phyloP scores from a whole-genome alignment of 2,329 filamentous ascomycete species.

The Botrytis pseudocinerea region DNA sequence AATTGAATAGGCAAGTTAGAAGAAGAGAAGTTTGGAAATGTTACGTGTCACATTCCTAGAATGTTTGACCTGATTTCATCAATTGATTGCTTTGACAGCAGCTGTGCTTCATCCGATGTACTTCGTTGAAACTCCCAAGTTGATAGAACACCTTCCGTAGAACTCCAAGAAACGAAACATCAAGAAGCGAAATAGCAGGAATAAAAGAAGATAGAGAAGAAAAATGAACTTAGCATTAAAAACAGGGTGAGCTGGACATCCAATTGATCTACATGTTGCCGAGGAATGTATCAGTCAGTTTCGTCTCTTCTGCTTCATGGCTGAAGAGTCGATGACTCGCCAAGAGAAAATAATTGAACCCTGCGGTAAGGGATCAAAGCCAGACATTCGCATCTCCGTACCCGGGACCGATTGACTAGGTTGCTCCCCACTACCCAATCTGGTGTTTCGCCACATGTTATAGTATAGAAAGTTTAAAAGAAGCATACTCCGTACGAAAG shows the following conservation, averaged over 20 bases:
- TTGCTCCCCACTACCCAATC: neutral
- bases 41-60: slow-evolving; percentile 18
- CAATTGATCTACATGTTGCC: slow-evolving; percentile 4
- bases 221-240: neutral
- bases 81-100: slow-evolving; percentile 11
- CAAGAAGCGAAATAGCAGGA: neutral
- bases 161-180: neutral
- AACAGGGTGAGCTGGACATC: neutral
- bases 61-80: neutral
- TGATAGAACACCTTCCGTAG: neutral
- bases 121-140: slow-evolving; percentile 1
- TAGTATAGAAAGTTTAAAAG: neutral
- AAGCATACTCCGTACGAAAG: neutral
- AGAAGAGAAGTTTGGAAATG: neutral
- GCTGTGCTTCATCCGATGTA: slow-evolving; percentile 1
- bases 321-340: neutral
- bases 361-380: slow-evolving; percentile 14
- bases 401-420: neutral
- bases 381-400: neutral
- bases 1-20: neutral
- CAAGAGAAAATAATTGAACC: neutral
- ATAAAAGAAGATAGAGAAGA: neutral
- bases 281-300: neutral
- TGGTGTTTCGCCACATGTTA: neutral
- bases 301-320: neutral